A percentile compares a stretch with the other conserved stretches of the same genome.
Evolutionary conservation across 1,284 basidiomycete genomes (phyloP).

Genomic region (Boletus sp.): DNA sequence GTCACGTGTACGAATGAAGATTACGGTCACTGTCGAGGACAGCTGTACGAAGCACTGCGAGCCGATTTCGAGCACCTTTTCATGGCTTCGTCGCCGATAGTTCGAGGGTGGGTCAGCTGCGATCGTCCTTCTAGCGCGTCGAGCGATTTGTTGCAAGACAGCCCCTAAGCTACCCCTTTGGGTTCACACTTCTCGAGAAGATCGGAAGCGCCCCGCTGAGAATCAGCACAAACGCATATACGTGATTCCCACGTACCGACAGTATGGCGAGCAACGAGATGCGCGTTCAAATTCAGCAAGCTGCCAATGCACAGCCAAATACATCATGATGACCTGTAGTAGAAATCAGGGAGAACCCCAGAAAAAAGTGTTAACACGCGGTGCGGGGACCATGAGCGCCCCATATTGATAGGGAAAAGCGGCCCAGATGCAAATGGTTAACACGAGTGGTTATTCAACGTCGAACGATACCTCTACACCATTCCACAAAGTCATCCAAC

Average conservation of each 20-base stretch:
- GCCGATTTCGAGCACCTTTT: background rate
- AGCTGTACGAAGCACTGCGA: background rate
- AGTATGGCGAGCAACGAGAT: background rate
- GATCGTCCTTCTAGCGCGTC: background rate
- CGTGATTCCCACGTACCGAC: background rate
- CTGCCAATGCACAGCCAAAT: background rate
- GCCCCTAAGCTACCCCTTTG: background rate
- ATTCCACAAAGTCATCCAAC: conserved; percentile 14
- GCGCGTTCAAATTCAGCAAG: background rate
- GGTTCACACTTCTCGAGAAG: background rate
- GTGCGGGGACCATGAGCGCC: background rate
- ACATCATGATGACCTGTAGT: background rate
- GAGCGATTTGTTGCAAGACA: background rate
- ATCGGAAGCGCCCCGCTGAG: background rate
- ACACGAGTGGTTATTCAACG: conserved; percentile 7
- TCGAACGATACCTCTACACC: conserved; percentile 26
- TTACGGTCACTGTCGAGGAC: background rate
- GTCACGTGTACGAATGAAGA: background rate
- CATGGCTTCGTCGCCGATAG: background rate
- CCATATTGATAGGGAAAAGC: background rate
- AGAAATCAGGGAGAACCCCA: background rate
- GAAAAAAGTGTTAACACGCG: background rate
- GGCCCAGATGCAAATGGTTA: background rate
- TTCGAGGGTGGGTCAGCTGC: background rate
- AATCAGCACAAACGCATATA: background rate